Percentiles rank a stretch among this genome's conserved stretches.
Evolutionary conservation across 2,329 filamentous ascomycete species (phyloP).

Genomic region (Neonectria faginata): DNA sequence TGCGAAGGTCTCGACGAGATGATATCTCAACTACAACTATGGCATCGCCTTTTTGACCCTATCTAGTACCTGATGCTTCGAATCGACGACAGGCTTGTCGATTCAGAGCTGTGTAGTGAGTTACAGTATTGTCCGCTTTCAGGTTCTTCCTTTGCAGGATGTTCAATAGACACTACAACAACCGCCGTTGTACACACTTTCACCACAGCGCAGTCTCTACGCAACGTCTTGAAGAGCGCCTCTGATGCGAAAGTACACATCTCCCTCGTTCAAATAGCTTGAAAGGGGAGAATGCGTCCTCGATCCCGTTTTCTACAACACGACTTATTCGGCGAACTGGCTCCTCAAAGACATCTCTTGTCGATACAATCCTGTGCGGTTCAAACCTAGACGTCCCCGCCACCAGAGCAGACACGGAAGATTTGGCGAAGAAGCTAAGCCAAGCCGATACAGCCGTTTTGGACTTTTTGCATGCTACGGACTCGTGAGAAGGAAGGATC

Average conservation of each 20-base stretch:
- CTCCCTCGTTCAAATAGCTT: slow-evolving; percentile 10
- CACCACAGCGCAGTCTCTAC: slow-evolving; percentile 3
- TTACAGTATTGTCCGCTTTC: not conserved
- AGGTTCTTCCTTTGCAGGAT: not conserved
- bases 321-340: slow-evolving; percentile 41
- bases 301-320: slow-evolving; percentile 32
- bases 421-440: slow-evolving; percentile 20
- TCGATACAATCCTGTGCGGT: slow-evolving; percentile 43
- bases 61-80: slow-evolving; percentile 42
- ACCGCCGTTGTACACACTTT: not conserved
- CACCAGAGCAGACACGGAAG: slow-evolving; percentile 22
- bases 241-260: not conserved
- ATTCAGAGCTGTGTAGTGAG: slow-evolving; percentile 23
- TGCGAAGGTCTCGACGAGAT: slow-evolving; percentile 34
- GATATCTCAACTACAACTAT: slow-evolving; percentile 39
- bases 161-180: too few species aligned
- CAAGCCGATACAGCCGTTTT: slow-evolving; percentile 21
- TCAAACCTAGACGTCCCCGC: slow-evolving; percentile 21
- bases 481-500: slow-evolving; percentile 32
- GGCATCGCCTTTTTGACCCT: slow-evolving; percentile 38
- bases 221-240: slow-evolving; percentile 3
- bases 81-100: slow-evolving; percentile 34
- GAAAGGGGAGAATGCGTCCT: slow-evolving; percentile 3
- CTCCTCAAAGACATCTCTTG: slow-evolving; percentile 31
- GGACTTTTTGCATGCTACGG: slow-evolving; percentile 47